phyloP scores from a whole-genome alignment of 164 flowering plant species.

The Chimonanthus salicifolius region DNA sequence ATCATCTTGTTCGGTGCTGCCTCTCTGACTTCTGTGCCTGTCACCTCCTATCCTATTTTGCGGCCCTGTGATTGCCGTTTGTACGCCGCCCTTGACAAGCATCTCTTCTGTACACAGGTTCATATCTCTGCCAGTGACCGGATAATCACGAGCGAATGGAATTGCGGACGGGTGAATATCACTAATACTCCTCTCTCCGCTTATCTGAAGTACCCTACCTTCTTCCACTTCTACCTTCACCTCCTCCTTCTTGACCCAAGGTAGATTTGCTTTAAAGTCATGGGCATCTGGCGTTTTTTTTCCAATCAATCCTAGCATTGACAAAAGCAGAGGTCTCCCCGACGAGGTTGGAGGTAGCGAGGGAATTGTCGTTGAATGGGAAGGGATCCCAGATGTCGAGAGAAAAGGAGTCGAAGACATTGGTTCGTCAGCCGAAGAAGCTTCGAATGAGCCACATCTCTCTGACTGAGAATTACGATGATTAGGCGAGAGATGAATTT shows the following conservation, averaged over 20 bases:
- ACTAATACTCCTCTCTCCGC: constrained; percentile 20
- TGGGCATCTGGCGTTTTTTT: constrained; percentile 35
- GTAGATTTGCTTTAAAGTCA: constrained; percentile 31
- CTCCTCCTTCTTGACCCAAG: constrained; percentile 31
- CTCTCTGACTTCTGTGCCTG: too few species aligned
- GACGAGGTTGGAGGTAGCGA: constrained; percentile 1
- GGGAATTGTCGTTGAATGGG: neutral
- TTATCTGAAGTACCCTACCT: constrained; percentile 27
- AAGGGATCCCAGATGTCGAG: constrained; percentile 14
- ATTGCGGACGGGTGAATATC: too few species aligned
- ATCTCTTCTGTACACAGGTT: too few species aligned
- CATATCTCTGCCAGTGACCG: too few species aligned
- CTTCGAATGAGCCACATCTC: constrained; percentile 4
- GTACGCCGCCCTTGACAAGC: too few species aligned
- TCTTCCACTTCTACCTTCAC: constrained; percentile 39
- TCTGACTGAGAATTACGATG: too few species aligned
- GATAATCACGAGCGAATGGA: too few species aligned
- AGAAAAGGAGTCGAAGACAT: constrained; percentile 13
- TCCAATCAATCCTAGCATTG: constrained; percentile 29
- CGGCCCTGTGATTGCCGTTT: too few species aligned
- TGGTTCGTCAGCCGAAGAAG: constrained; percentile 8
- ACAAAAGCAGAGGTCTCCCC: constrained; percentile 10
- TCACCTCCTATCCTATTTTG: too few species aligned
- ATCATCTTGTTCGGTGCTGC: too few species aligned
- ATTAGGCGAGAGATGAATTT: too few species aligned